A percentile compares a stretch with the other conserved stretches of the same genome.
Evolutionary conservation across 371 early-diverging fungal genomes (phyloP).

Genomic region (Caulochytrium protostelioides): DNA sequence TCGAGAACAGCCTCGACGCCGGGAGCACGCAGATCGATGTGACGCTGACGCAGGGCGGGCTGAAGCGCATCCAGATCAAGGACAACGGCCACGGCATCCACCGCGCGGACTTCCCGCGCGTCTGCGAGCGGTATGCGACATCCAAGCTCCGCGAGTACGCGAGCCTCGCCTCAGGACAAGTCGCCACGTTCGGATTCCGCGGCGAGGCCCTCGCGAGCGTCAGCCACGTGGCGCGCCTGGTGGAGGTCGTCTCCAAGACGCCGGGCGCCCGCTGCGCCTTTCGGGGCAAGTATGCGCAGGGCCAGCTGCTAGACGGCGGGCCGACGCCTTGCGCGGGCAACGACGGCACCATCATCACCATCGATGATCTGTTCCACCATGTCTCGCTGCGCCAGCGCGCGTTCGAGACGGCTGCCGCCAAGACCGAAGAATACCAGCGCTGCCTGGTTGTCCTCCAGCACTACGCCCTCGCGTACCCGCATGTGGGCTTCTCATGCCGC

Average conservation of each 20-base stretch:
- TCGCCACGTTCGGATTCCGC: slow-evolving; percentile 92
- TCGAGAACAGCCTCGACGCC: slow-evolving; percentile 96
- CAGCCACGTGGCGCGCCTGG: slow-evolving; percentile 69
- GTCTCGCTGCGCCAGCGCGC: slow-evolving; percentile 59
- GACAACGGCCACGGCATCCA: slow-evolving; percentile 95
- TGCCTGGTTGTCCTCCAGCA: slow-evolving; percentile 65
- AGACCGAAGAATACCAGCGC: slow-evolving; percentile 67
- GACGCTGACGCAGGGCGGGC: slow-evolving; percentile 59
- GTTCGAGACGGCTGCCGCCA: slow-evolving; percentile 44
- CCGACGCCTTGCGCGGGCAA: slow-evolving; percentile 85
- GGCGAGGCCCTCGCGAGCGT: slow-evolving; percentile 98
- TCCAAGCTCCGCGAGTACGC: slow-evolving; percentile 71
- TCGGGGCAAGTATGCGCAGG: slow-evolving; percentile 50
- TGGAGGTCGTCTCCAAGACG: slow-evolving; percentile 72
- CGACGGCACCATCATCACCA: slow-evolving; percentile 68
- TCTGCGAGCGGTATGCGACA: slow-evolving; percentile 89
- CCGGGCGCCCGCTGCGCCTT: slow-evolving; percentile 53
- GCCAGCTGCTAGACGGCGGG: slow-evolving; percentile 49
- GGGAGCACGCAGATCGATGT: slow-evolving; percentile 65
- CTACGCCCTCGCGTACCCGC: slow-evolving; percentile 83
- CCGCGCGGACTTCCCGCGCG: slow-evolving; percentile 21
- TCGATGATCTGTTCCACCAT: slow-evolving; percentile 82
- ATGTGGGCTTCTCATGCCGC: too few relatives aligned
- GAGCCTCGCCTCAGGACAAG: slow-evolving; percentile 60
- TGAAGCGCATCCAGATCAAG: slow-evolving; percentile 63